Percentiles rank a stretch among this genome's conserved stretches.
phyloP scores from a whole-genome alignment of 1,139 yeast species.

The Yamadazyma atlantica region DNA sequence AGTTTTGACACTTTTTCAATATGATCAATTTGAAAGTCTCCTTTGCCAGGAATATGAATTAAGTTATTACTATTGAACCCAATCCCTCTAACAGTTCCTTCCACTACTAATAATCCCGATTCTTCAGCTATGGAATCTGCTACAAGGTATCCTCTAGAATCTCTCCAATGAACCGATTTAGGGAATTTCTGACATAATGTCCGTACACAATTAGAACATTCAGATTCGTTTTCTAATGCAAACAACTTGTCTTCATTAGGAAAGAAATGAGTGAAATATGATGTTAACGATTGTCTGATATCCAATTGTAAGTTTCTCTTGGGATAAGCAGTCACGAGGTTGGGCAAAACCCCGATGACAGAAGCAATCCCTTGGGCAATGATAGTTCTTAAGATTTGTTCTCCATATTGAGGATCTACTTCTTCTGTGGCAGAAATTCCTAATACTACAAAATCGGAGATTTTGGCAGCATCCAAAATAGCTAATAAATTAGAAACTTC shows the following conservation, averaged over 20 bases:
- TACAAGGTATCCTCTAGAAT: constrained; percentile 79
- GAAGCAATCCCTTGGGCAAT: constrained; percentile 92
- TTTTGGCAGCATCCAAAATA: constrained; percentile 81
- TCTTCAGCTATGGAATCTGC: constrained; percentile 58
- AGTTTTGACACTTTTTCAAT: constrained; percentile 49
- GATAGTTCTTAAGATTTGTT: constrained; percentile 81
- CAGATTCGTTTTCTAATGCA: constrained; percentile 67
- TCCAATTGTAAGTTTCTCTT: constrained; percentile 78
- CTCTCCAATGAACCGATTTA: constrained; percentile 87
- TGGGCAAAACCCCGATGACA: constrained; percentile 78
- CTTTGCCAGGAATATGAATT: constrained; percentile 84
- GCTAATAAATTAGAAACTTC: constrained; percentile 64
- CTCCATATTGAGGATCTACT: constrained; percentile 78
- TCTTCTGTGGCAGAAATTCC: constrained; percentile 84
- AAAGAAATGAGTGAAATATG: constrained; percentile 87
- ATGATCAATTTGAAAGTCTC: constrained; percentile 78
- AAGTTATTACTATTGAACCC: constrained; percentile 78
- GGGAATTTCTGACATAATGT: constrained; percentile 84
- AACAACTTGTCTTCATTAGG: constrained; percentile 80
- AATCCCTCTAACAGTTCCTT: constrained; percentile 84
- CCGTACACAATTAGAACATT: constrained; percentile 70
- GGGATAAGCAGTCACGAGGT: constrained; percentile 62
- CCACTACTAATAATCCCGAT: constrained; percentile 47
- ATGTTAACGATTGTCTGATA: constrained; percentile 74
- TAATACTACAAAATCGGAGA: constrained; percentile 85